These are phyloP conservation scores for Immersiporthe knoxdaviesiana DNA, from an alignment of 2,329 filamentous ascomycete species.

Conservation along the genomic window DNA sequence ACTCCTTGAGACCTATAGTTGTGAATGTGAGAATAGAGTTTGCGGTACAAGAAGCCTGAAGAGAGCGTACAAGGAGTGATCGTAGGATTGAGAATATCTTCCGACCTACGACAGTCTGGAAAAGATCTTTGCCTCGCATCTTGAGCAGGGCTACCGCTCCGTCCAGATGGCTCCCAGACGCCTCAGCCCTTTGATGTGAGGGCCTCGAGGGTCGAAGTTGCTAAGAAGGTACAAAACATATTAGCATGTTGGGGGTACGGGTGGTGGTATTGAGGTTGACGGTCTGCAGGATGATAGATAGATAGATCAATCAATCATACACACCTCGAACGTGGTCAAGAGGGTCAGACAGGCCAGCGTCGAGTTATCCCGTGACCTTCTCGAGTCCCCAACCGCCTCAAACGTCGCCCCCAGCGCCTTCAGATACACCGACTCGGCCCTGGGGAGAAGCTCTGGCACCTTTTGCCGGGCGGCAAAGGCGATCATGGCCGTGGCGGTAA, in stretches of 20 bases:
- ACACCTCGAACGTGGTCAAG: conserved; percentile 29
- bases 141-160: conserved; percentile 27
- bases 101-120: conserved; percentile 29
- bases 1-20: conserved; percentile 24
- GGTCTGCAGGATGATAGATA: neutral
- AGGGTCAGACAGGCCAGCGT: conserved; percentile 29
- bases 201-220: conserved; percentile 28
- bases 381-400: conserved; percentile 25
- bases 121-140: conserved; percentile 26
- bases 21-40: neutral
- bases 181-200: conserved; percentile 26
- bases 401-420: conserved; percentile 27
- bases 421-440: conserved; percentile 27
- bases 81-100: conserved; percentile 27
- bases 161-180: conserved; percentile 27
- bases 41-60: neutral
- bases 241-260: conserved; percentile 5
- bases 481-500: conserved; percentile 29
- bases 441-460: conserved; percentile 21
- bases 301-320: neutral
- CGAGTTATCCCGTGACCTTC: conserved; percentile 27
- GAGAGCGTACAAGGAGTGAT: conserved; percentile 23
- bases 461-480: conserved; percentile 29
- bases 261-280: neutral
- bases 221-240: neutral